Evolutionary conservation across 2,329 filamentous ascomycete genomes (phyloP).

Genomic region (Trichophyton verrucosum): DNA sequence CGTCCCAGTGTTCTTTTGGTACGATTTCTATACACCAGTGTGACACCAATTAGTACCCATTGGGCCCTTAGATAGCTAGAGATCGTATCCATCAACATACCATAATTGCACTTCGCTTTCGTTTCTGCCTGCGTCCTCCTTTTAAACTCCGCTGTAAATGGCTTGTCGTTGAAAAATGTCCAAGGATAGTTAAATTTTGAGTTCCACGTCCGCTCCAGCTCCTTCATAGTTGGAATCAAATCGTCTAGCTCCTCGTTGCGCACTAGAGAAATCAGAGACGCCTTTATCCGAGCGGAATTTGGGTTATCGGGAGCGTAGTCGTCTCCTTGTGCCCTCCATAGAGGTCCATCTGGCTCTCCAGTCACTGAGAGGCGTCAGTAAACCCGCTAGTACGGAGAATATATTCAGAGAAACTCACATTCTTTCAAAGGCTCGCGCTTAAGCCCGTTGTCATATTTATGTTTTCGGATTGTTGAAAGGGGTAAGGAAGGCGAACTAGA

Average conservation of each 20-base stretch:
- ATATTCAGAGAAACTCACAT: constrained; percentile 44
- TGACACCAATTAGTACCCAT: constrained; percentile 18
- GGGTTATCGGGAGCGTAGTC: constrained; percentile 66
- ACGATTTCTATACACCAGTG: constrained; percentile 57
- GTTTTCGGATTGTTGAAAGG: constrained; percentile 21
- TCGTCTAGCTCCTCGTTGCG: constrained; percentile 78
- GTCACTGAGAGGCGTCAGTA: constrained; percentile 46
- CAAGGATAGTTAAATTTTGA: constrained; percentile 99
- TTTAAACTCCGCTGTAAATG: constrained; percentile 91
- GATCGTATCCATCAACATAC: constrained; percentile 35
- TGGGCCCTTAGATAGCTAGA: neutral
- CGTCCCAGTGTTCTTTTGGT: constrained; percentile 88
- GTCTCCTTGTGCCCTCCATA: constrained; percentile 59
- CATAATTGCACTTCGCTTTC: constrained; percentile 77
- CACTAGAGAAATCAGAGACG: constrained; percentile 81
- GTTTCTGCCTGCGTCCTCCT: constrained; percentile 64
- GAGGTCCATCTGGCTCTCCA: constrained; percentile 64
- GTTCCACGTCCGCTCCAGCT: constrained; percentile 93
- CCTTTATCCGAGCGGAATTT: constrained; percentile 76
- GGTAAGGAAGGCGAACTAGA: constrained; percentile 42
- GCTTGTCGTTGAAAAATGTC: constrained; percentile 97
- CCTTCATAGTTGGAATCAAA: constrained; percentile 76
- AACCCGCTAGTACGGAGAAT: neutral
- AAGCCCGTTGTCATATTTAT: constrained; percentile 45
- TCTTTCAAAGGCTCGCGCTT: constrained; percentile 76